These are phyloP conservation scores for Fusarium armeniacum DNA, from an alignment of 2,329 filamentous ascomycete species.

Conservation along the genomic window DNA sequence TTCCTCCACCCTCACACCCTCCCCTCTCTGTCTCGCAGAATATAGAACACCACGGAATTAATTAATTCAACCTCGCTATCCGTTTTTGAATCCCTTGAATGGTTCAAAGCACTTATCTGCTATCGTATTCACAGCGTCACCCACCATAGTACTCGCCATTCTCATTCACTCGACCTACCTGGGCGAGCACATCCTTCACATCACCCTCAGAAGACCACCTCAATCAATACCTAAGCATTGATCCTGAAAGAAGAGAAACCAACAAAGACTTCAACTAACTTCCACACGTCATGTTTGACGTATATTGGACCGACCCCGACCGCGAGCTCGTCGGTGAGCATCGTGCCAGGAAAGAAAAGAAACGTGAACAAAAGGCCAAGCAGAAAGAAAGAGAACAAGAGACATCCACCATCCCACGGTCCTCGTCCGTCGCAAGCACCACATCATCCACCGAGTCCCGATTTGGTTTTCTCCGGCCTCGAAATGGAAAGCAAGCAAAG, in stretches of 20 bases:
- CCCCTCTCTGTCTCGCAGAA: neutral
- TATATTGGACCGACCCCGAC: conserved; percentile 70
- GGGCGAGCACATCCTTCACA: neutral
- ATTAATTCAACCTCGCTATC: conserved; percentile 6
- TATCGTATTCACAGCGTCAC: neutral
- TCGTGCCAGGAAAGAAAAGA: conserved; percentile 63
- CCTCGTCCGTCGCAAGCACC: conserved; percentile 61
- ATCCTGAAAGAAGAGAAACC: neutral
- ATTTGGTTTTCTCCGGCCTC: conserved; percentile 61
- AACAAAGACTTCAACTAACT: neutral
- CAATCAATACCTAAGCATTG: no score
- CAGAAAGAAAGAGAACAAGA: conserved; percentile 31
- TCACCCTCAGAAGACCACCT: neutral
- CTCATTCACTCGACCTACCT: neutral
- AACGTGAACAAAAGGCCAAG: conserved; percentile 52
- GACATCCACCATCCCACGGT: conserved; percentile 51
- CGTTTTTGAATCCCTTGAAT: conserved; percentile 1
- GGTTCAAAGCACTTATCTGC: neutral
- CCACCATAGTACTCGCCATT: neutral
- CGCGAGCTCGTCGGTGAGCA: conserved; percentile 67
- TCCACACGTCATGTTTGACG: conserved; percentile 67
- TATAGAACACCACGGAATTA: conserved; percentile 6
- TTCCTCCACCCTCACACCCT: neutral
- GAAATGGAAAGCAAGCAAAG: conserved; percentile 49
- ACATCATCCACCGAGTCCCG: conserved; percentile 58